Evolutionary conservation across 495 filamentous ascomycete species (phyloP).

Genomic region (Acidiella bohemica): DNA sequence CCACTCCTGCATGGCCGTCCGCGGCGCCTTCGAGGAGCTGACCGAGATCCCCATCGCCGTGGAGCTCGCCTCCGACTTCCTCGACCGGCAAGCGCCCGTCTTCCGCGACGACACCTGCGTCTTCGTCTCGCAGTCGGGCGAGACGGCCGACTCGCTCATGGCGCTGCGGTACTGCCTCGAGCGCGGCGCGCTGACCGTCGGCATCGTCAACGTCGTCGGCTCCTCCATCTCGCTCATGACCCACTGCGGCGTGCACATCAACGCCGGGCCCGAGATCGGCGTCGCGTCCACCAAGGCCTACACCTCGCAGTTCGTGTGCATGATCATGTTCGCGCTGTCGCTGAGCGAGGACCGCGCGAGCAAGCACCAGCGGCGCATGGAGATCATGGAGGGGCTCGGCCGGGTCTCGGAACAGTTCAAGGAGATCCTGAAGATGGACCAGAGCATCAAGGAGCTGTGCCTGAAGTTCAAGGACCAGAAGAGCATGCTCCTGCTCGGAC

Average conservation of each 20-base stretch:
- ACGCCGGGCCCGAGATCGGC: slow-evolving; percentile 96
- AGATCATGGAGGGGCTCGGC: slow-evolving; percentile 88
- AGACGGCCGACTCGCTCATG: slow-evolving; percentile 97
- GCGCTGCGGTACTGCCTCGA: slow-evolving; percentile 94
- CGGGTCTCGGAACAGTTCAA: slow-evolving; percentile 85
- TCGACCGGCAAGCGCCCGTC: slow-evolving; percentile 93
- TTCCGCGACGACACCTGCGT: slow-evolving; percentile 99
- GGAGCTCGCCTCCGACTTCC: slow-evolving; percentile 93
- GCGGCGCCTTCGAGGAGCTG: slow-evolving; percentile 93
- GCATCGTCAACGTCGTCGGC: slow-evolving; percentile 94
- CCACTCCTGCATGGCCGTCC: slow-evolving; percentile 98
- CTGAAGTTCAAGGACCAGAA: slow-evolving; percentile 89
- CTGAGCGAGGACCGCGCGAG: slow-evolving; percentile 91
- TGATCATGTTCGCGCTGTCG: slow-evolving; percentile 98
- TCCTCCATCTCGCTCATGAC: slow-evolving; percentile 96
- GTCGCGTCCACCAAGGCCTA: slow-evolving; percentile 98
- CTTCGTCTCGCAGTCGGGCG: slow-evolving; percentile 95
- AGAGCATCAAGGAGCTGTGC: slow-evolving; percentile 86
- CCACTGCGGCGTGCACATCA: slow-evolving; percentile 99
- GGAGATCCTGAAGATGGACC: slow-evolving; percentile 76
- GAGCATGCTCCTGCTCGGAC: slow-evolving; percentile 79
- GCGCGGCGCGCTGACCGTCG: slow-evolving; percentile 89
- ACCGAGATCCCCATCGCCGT: slow-evolving; percentile 96
- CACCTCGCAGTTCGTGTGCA: slow-evolving; percentile 95
- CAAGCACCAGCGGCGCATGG: slow-evolving; percentile 81